phyloP scores from a whole-genome alignment of 2,329 filamentous ascomycete genomes.

The Helotiales sp. region DNA sequence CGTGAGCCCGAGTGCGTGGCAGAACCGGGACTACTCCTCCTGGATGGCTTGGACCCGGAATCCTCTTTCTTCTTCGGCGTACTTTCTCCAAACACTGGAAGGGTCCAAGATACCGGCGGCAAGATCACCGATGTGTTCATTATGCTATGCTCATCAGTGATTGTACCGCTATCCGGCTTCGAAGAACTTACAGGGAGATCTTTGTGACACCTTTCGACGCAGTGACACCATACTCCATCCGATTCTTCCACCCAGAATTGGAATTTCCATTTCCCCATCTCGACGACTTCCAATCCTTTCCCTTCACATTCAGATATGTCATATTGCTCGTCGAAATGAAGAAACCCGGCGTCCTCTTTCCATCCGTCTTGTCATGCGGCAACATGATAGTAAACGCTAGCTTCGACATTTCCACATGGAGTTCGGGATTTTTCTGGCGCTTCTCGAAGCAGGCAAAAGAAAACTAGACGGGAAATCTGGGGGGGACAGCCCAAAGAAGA shows the following conservation, averaged over 20 bases:
- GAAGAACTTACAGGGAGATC: conserved; percentile 19
- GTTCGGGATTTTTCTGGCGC: too few species aligned
- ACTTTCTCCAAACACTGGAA: background rate
- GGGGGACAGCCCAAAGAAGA: background rate
- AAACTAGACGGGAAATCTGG: conserved; percentile 1
- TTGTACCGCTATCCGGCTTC: background rate
- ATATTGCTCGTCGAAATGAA: conserved; percentile 23
- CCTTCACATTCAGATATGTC: conserved; percentile 19
- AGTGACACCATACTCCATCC: conserved; percentile 25
- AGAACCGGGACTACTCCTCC: background rate
- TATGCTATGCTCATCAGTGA: conserved; percentile 12
- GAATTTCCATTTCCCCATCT: conserved; percentile 18
- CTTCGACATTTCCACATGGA: conserved; percentile 20
- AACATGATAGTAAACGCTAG: conserved; percentile 20
- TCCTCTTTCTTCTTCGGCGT: conserved; percentile 5
- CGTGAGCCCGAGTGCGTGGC: background rate
- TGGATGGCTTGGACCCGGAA: background rate
- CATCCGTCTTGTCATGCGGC: conserved; percentile 16
- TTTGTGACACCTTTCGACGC: conserved; percentile 19
- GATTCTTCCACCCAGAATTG: conserved; percentile 20
- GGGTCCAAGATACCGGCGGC: conserved; percentile 15
- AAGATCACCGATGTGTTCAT: conserved; percentile 22
- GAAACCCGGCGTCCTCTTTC: conserved; percentile 17
- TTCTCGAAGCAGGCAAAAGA: background rate
- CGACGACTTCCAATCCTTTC: conserved; percentile 7